A percentile compares a stretch with the other conserved stretches of the same genome.
Evolutionary conservation across 1,139 yeast species (phyloP).

Genomic region (Candida sojae): DNA sequence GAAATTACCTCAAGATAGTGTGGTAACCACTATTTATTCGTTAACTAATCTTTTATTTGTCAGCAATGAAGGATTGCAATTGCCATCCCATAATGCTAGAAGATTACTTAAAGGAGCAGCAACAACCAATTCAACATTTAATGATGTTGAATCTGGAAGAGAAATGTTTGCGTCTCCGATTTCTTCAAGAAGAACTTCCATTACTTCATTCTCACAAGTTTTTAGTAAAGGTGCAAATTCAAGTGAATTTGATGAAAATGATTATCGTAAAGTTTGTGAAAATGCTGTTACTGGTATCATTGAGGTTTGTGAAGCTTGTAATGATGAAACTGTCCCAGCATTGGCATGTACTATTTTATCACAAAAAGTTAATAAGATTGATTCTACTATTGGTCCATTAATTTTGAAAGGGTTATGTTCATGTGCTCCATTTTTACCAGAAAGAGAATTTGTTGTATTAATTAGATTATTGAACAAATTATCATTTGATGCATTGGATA

Average conservation of each 20-base stretch:
- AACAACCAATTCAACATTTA: conserved; percentile 3
- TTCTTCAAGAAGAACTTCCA: conserved; percentile 21
- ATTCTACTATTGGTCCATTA: conserved; percentile 38
- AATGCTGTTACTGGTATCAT: conserved; percentile 75
- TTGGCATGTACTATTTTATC: conserved; percentile 80
- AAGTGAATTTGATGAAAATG: conserved; percentile 29
- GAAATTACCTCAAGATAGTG: conserved; percentile 70
- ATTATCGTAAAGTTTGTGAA: conserved; percentile 42
- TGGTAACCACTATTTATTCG: conserved; percentile 85
- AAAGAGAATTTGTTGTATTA: conserved; percentile 58
- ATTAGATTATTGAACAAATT: conserved; percentile 48
- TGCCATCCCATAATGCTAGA: conserved; percentile 23
- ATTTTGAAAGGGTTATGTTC: conserved; percentile 58
- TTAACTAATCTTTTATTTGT: conserved; percentile 72
- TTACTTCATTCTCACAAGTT: conserved; percentile 17
- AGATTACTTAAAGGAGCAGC: conserved; percentile 19
- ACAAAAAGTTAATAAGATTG: conserved; percentile 65
- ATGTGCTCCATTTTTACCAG: conserved; percentile 60
- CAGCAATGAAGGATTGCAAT: conserved; percentile 41
- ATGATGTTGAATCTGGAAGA: conserved; percentile 5
- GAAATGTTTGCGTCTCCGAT: conserved; percentile 11
- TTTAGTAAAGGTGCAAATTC: conserved; percentile 12
- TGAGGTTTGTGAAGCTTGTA: conserved; percentile 67
- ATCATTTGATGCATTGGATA: conserved; percentile 34
- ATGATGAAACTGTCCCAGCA: conserved; percentile 76